A percentile compares a stretch with the other conserved stretches of the same genome.
These are phyloP conservation scores for Fraxinus sp. DNA, from an alignment of 305 asterid genomes.

Conservation along the genomic window DNA sequence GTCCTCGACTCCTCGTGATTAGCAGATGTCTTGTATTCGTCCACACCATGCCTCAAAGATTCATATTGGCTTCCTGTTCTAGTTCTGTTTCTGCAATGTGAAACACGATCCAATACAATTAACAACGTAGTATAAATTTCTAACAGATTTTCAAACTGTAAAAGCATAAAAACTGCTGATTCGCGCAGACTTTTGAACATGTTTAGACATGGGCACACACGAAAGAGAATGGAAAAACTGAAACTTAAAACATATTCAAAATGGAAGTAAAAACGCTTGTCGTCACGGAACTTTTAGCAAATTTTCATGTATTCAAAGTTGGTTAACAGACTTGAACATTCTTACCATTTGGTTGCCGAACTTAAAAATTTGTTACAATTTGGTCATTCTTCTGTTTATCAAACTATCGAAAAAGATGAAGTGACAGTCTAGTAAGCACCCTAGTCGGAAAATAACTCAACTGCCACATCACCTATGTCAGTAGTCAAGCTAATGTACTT, in stretches of 20 bases:
- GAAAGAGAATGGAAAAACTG: background rate
- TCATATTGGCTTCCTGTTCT: constrained; percentile 26
- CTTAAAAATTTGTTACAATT: background rate
- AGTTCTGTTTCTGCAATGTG: constrained; percentile 38
- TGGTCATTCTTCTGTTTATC: background rate
- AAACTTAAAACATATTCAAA: background rate
- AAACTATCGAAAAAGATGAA: background rate
- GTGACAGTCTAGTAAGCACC: background rate
- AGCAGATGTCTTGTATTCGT: constrained; percentile 14
- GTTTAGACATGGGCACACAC: background rate
- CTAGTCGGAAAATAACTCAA: background rate
- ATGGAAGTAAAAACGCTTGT: background rate
- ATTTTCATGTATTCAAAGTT: background rate
- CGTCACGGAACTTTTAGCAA: background rate
- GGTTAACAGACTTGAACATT: background rate
- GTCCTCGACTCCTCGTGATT: background rate
- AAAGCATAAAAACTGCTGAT: background rate
- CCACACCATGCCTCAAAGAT: constrained; percentile 14
- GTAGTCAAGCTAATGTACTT: background rate
- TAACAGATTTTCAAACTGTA: background rate
- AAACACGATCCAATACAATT: background rate
- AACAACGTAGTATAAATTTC: background rate
- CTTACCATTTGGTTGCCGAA: background rate
- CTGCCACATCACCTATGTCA: background rate
- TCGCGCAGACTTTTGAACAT: background rate